Conservation (phyloP, 495 filamentous ascomycete genomes). For the Viridothelium virens region DNA sequence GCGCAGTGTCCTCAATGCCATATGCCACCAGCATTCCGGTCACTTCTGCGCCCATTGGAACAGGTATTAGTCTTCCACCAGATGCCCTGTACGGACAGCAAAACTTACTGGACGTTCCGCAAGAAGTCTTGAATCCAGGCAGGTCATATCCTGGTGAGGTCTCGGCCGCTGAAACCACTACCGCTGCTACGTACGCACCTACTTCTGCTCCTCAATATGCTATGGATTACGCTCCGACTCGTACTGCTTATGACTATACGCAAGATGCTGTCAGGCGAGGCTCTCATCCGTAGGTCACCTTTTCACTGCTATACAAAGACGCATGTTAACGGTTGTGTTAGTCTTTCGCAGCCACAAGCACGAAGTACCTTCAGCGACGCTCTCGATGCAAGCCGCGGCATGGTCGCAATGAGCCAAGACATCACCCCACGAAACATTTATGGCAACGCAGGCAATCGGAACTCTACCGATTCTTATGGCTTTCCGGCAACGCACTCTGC, state of each 20-base stretch:
- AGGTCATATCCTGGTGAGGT: conserved; percentile 30
- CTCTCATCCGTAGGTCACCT: conserved; percentile 78
- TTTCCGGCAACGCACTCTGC: conserved; percentile 87
- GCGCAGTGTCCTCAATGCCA: conserved; percentile 56
- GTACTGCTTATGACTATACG: conserved; percentile 46
- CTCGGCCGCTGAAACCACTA: conserved; percentile 40
- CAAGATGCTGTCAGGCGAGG: conserved; percentile 65
- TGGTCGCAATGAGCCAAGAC: conserved; percentile 90
- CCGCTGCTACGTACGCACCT: conserved; percentile 60
- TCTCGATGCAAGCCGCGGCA: conserved; percentile 81
- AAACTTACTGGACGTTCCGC: conserved; percentile 64
- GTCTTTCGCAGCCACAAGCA: conserved; percentile 7
- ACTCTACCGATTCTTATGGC: conserved; percentile 83
- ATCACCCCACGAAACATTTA: conserved; percentile 86
- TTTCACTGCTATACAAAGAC: conserved; percentile 28
- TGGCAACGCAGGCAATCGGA: conserved; percentile 54
- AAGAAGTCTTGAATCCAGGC: conserved; percentile 58
- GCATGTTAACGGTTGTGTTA: neutral
- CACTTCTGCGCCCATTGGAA: conserved; percentile 58
- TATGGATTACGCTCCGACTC: conserved; percentile 55
- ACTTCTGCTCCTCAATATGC: conserved; percentile 60
- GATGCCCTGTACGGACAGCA: conserved; percentile 50
- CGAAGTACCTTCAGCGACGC: conserved; percentile 67
- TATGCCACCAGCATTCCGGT: conserved; percentile 60
- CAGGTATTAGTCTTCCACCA: conserved; percentile 63